phyloP scores from a whole-genome alignment of 2,329 filamentous ascomycete species.

The Rhexocercosporidium sp. region DNA sequence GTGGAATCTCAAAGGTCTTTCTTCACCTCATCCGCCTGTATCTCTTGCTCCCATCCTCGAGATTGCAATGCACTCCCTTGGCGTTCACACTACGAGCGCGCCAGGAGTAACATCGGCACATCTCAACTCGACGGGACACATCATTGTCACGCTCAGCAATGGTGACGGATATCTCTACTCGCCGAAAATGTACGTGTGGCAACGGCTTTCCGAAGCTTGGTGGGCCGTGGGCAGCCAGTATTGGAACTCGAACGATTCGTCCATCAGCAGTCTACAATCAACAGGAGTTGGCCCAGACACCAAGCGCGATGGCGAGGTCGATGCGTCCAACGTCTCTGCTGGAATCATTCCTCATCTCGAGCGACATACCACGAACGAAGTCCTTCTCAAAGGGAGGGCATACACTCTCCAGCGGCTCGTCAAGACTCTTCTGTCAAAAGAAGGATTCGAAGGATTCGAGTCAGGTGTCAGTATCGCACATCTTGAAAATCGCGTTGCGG shows the following conservation, averaged over 20 bases:
- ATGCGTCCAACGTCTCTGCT: constrained; percentile 72
- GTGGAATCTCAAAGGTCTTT: constrained; percentile 87
- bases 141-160: constrained; percentile 90
- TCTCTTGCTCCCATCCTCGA: constrained; percentile 90
- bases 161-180: constrained; percentile 95
- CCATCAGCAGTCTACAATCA: constrained; percentile 79
- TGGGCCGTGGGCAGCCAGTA: constrained; percentile 98
- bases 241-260: constrained; percentile 97
- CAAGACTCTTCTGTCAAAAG: constrained; percentile 84
- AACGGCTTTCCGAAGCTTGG: constrained; percentile 95
- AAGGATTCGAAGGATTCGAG: constrained; percentile 92
- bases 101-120: constrained; percentile 91
- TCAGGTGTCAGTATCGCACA: constrained; percentile 91
- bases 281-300: constrained; percentile 66
- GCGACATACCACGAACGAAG: constrained; percentile 92
- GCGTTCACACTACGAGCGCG: constrained; percentile 74
- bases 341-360: constrained; percentile 94
- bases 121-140: constrained; percentile 83
- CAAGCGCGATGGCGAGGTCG: constrained; percentile 51
- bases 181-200: constrained; percentile 85
- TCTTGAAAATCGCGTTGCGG: constrained; percentile 92
- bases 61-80: constrained; percentile 79
- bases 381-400: constrained; percentile 87
- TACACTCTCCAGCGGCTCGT: constrained; percentile 91
- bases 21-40: constrained; percentile 85